phyloP scores from a whole-genome alignment of 1,139 yeast species.

The Meyerozyma sp. region DNA sequence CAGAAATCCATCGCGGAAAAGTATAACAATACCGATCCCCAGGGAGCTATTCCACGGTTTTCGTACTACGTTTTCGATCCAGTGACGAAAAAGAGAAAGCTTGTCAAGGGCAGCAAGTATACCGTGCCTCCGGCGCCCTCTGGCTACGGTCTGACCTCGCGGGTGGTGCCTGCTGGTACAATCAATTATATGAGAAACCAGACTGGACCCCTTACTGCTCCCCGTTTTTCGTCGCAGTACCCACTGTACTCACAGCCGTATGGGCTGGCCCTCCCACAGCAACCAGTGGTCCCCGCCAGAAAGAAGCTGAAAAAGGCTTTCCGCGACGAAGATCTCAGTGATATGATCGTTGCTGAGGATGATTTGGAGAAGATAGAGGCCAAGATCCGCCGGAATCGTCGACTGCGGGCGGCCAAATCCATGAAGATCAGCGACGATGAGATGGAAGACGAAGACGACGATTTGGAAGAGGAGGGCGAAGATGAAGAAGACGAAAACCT shows the following conservation, averaged over 20 bases:
- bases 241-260: too few species aligned
- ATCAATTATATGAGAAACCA: not conserved
- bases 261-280: too few species aligned
- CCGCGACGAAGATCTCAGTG: conserved; percentile 6
- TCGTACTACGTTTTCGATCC: conserved; percentile 1
- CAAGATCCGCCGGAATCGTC: conserved; percentile 27
- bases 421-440: conserved; percentile 6
- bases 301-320: conserved; percentile 6
- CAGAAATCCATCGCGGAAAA: not conserved
- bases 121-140: not conserved
- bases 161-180: not conserved
- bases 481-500: conserved; percentile 37
- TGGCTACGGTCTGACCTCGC: not conserved
- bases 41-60: not conserved
- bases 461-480: conserved; percentile 35
- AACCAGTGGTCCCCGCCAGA: conserved; percentile 1
- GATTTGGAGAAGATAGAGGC: conserved; percentile 39
- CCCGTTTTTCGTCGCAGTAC: too few species aligned
- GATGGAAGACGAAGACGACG: conserved; percentile 21
- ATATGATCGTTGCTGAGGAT: conserved; percentile 21
- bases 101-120: not conserved
- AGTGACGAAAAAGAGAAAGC: not conserved
- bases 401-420: conserved; percentile 14
- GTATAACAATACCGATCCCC: not conserved
- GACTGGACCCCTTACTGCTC: too few species aligned